Percentiles rank a stretch among this genome's conserved stretches.
These are phyloP conservation scores for Erigeron canadensis DNA, from an alignment of 129 eudicot species.

Conservation along the genomic window DNA sequence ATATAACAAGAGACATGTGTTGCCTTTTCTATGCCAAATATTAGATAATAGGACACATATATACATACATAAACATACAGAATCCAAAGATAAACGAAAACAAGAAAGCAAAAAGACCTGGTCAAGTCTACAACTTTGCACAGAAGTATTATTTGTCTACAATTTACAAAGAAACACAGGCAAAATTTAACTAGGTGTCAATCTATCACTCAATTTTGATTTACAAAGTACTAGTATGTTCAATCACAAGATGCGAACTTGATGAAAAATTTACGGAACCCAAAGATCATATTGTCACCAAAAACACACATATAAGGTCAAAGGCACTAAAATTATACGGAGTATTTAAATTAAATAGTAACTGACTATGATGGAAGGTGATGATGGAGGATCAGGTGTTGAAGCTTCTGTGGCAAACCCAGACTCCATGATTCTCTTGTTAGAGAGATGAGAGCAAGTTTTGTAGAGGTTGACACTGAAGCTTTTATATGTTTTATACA, in stretches of 20 bases:
- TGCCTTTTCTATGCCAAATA: background rate
- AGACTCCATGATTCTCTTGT: conserved; percentile 17
- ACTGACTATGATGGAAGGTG: conserved; percentile 29
- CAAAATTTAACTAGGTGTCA: too few species aligned
- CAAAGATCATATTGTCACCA: background rate
- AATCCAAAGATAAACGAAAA: background rate
- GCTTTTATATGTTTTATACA: conserved; percentile 1
- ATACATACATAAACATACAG: background rate
- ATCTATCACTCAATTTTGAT: too few species aligned
- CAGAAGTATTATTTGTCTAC: background rate
- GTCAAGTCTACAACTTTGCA: background rate
- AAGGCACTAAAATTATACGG: background rate
- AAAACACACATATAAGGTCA: background rate
- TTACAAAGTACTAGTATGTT: background rate
- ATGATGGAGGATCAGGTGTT: conserved; percentile 23
- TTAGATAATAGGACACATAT: background rate
- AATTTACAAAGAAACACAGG: background rate
- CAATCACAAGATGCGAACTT: background rate
- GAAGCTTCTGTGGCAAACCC: conserved; percentile 30
- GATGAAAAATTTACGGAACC: background rate
- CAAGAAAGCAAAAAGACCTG: background rate
- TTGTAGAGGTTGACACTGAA: conserved; percentile 18
- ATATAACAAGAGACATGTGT: background rate
- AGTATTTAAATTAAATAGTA: background rate
- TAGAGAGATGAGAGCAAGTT: conserved; percentile 13